Base-by-base conservation (phyloP, 306 rosid species). In the Arachis hypogaea region DNA sequence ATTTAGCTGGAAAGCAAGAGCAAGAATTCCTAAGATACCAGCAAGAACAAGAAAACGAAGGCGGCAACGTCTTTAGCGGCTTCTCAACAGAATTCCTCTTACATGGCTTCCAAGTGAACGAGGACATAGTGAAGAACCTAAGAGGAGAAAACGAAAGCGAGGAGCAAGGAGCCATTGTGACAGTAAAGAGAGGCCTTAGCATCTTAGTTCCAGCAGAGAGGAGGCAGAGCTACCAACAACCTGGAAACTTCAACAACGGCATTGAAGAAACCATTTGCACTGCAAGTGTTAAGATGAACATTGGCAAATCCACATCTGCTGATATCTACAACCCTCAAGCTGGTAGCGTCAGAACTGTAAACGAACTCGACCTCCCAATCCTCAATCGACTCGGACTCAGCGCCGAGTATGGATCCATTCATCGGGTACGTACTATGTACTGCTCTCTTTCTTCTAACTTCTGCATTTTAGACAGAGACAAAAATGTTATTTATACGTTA, bases 1-100 rank as follows among this genome's bases (percentile, higher is more conserved):
- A 88, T 45, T 80, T 92, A 0, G 88, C 94, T 2, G 94, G 94
- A 3, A 92, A 86, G 69, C 96, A 78, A 2, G 82, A 78, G 58
- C 73, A 78, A 47, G 82, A 78, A 68, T 78, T 78, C 30, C 16
- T 65, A 28, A 41, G 45, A 49, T 72, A 78, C 18, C 71, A 54
- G 11, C 68, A 68, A n/a, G 66, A 42, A 68, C 9, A 62, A 54
- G 68, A 72, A 5, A 65, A 62, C 1, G 42, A 71, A 7, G 79
- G 74, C 0, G 28, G 76, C 77, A 92, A 89, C 72, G 29, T 92
- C 18, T 82, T 78, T 63, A 52, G 72, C 0, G 97, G 90, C 42
- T 80, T 89, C 72, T 7, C 55, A 5, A 44, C 49, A 0, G 70
- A 73, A 9, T 77, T 77, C 73, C 30, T 89, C 7, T 81, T 85